Evolutionary conservation across 768 basidiomycete genomes (phyloP).

Genomic region (Termitomyces titanicus): DNA sequence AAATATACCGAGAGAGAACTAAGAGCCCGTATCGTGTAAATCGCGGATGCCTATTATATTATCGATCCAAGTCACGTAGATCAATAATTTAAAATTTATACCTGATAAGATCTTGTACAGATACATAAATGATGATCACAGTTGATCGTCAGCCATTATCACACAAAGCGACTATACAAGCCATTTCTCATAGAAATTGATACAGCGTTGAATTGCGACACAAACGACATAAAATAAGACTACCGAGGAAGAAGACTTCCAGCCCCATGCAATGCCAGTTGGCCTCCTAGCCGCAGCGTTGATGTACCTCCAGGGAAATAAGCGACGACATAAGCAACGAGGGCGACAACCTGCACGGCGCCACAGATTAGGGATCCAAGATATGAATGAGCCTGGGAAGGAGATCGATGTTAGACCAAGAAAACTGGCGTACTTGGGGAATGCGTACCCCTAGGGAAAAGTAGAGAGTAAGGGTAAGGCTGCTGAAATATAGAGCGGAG

Average conservation of each 20-base stretch:
- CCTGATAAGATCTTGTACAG: too few species aligned
- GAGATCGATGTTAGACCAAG: neutral
- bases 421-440: neutral
- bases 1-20: conserved; percentile 21
- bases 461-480: conserved; percentile 84
- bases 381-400: conserved; percentile 68
- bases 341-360: conserved; percentile 79
- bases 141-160: too few species aligned
- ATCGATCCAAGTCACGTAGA: conserved; percentile 20
- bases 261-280: conserved; percentile 80
- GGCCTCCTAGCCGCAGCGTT: conserved; percentile 76
- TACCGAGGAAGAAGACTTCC: conserved; percentile 78
- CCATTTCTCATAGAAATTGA: too few species aligned
- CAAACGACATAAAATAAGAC: too few species aligned
- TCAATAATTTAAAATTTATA: too few species aligned
- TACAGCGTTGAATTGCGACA: too few species aligned
- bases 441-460: conserved; percentile 82
- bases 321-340: conserved; percentile 86
- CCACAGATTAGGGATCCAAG: conserved; percentile 83
- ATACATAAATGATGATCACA: too few species aligned
- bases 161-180: too few species aligned
- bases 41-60: conserved; percentile 10
- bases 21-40: conserved; percentile 16
- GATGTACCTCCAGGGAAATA: conserved; percentile 93
- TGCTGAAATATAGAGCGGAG: conserved; percentile 76